Percentiles rank a stretch among this genome's conserved stretches.
Conservation (phyloP, 345 rosid species). For the Populus deltoides region DNA sequence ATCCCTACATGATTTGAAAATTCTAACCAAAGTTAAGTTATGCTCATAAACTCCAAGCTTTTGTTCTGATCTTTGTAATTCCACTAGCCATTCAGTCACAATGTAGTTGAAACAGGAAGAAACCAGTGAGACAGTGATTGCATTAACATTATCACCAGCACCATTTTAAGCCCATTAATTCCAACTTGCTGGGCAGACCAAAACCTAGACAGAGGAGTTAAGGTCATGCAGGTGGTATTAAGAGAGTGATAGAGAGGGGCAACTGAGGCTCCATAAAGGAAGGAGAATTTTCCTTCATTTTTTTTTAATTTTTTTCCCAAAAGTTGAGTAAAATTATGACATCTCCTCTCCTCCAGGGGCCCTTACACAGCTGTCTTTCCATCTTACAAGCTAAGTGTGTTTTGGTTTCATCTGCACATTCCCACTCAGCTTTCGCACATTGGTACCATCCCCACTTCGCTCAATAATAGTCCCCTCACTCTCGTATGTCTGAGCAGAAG, state of each 20-base stretch:
- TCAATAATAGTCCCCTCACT: conserved; percentile 27
- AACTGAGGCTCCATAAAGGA: not conserved
- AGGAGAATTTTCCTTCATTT: not conserved
- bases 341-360: conserved; percentile 9
- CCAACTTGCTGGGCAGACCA: too few species aligned
- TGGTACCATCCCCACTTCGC: conserved; percentile 18
- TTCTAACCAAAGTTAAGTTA: too few species aligned
- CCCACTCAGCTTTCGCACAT: conserved; percentile 23
- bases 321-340: conserved; percentile 5
- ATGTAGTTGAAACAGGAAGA: not conserved
- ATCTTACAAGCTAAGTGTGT: conserved; percentile 25
- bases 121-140: not conserved
- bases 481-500: too few species aligned
- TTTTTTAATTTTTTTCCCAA: not conserved
- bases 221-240: too few species aligned
- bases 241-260: too few species aligned
- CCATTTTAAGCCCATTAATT: not conserved
- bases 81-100: not conserved
- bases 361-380: conserved; percentile 44
- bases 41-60: too few species aligned
- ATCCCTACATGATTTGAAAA: too few species aligned
- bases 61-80: not conserved
- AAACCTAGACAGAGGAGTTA: too few species aligned
- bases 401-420: conserved; percentile 34
- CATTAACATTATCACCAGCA: not conserved